phyloP scores from a whole-genome alignment of 768 basidiomycete species.

The Rubroboletus satanas region DNA sequence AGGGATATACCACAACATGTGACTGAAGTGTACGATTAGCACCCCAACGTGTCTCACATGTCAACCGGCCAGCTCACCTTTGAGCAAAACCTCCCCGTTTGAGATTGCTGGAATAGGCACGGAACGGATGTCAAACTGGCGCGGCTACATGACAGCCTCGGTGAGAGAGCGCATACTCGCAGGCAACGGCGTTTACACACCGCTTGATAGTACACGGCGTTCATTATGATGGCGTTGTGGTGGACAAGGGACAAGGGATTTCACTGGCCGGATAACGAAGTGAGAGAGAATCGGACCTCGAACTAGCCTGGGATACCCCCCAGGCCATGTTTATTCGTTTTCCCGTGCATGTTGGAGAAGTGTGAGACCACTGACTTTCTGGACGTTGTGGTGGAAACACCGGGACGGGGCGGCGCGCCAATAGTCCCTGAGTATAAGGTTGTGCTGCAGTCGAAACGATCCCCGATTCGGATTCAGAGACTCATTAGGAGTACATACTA shows the following conservation, averaged over 20 bases:
- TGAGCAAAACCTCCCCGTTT: slow-evolving; percentile 56
- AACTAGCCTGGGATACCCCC: slow-evolving; percentile 12
- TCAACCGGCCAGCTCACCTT: slow-evolving; percentile 36
- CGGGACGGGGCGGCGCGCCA: background rate
- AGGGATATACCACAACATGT: slow-evolving; percentile 35
- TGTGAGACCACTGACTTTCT: background rate
- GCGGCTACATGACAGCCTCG: slow-evolving; percentile 32
- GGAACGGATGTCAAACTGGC: slow-evolving; percentile 48
- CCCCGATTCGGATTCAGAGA: background rate
- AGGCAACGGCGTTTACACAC: slow-evolving; percentile 20
- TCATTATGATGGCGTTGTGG: slow-evolving; percentile 33
- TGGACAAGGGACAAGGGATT: background rate
- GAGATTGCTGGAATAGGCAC: slow-evolving; percentile 50
- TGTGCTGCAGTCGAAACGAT: background rate
- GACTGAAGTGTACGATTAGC: slow-evolving; percentile 24
- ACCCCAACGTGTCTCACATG: background rate
- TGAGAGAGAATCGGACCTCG: background rate
- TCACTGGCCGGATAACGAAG: background rate
- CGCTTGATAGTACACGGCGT: slow-evolving; percentile 47
- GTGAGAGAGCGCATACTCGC: background rate
- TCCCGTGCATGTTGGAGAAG: background rate
- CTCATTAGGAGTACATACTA: no score
- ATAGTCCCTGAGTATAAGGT: background rate
- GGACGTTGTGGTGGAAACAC: background rate
- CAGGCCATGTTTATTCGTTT: background rate